Percentiles rank a stretch among this genome's conserved stretches.
phyloP scores from a whole-genome alignment of 768 basidiomycete genomes.

The Lactarius sp. region DNA sequence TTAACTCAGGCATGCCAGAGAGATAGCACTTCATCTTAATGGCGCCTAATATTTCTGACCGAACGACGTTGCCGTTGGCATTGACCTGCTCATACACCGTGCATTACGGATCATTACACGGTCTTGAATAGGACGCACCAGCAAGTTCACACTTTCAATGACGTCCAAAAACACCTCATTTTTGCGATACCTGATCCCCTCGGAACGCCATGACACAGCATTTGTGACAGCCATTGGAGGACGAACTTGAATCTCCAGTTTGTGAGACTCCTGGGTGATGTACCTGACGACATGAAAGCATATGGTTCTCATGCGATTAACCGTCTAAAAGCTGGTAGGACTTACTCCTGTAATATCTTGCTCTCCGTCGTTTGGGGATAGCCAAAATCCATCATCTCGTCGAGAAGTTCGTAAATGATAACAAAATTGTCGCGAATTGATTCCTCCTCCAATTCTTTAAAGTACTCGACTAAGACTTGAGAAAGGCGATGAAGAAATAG shows the following conservation, averaged over 20 bases:
- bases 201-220: conserved; percentile 97
- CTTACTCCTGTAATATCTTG: conserved; percentile 94
- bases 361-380: conserved; percentile 98
- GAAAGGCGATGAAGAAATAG: conserved; percentile 92
- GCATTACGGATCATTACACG: background rate
- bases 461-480: conserved; percentile 94
- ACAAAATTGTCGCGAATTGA: conserved; percentile 99
- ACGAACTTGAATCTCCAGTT: conserved; percentile 78
- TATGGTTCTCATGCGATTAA: background rate
- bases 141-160: conserved; percentile 93
- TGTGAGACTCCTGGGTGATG: conserved; percentile 98
- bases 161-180: conserved; percentile 99
- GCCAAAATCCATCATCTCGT: conserved; percentile 99
- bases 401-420: conserved; percentile 97
- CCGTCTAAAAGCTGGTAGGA: background rate
- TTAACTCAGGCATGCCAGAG: conserved; percentile 98
- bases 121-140: conserved; percentile 46
- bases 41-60: conserved; percentile 96
- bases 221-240: conserved; percentile 98
- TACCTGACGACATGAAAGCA: conserved; percentile 48
- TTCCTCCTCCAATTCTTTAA: conserved; percentile 99
- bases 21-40: conserved; percentile 99
- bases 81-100: conserved; percentile 61
- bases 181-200: conserved; percentile 95
- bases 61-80: conserved; percentile 92